A percentile compares a stretch with the other conserved stretches of the same genome.
These are phyloP conservation scores for Emericellopsis terricola DNA, from an alignment of 495 filamentous ascomycete genomes.

Conservation along the genomic window DNA sequence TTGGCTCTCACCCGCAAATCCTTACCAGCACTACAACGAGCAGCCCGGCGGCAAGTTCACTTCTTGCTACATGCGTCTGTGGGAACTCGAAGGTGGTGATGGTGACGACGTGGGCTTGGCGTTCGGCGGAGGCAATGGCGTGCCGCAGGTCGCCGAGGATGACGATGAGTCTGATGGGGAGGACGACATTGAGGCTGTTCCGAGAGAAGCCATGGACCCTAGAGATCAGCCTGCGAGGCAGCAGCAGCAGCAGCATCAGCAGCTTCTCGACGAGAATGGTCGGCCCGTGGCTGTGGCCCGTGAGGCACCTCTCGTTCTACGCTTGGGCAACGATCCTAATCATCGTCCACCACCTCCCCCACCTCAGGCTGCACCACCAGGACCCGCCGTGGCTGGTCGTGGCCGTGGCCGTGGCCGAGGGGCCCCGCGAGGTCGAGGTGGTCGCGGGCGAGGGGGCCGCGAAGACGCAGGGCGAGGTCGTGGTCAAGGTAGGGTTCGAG, in stretches of 20 bases:
- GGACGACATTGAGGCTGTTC: neutral
- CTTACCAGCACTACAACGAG: slow-evolving; percentile 75
- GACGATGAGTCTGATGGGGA: neutral
- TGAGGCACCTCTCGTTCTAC: slow-evolving; percentile 35
- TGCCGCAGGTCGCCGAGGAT: neutral
- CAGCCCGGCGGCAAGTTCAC: slow-evolving; percentile 27
- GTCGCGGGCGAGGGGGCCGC: slow-evolving; percentile 4
- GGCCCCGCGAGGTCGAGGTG: slow-evolving; percentile 3
- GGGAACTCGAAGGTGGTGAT: slow-evolving; percentile 79
- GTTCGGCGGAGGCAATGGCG: slow-evolving; percentile 24
- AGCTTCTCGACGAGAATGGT: slow-evolving; percentile 5
- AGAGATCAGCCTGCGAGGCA: neutral
- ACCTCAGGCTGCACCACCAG: slow-evolving; percentile 4
- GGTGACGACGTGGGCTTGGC: slow-evolving; percentile 39
- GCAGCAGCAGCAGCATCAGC: neutral
- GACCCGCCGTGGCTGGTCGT: slow-evolving; percentile 11
- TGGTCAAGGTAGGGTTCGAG: neutral
- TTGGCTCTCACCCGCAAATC: slow-evolving; percentile 67
- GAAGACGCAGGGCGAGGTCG: neutral
- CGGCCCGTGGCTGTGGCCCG: slow-evolving; percentile 21
- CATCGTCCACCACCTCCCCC: slow-evolving; percentile 10
- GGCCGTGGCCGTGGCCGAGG: slow-evolving; percentile 8
- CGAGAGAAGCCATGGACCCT: slow-evolving; percentile 1
- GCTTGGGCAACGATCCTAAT: slow-evolving; percentile 16
- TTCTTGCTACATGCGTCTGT: slow-evolving; percentile 65